Conservation (phyloP, 2,329 filamentous ascomycete species). For the Penicillium nordicum region DNA sequence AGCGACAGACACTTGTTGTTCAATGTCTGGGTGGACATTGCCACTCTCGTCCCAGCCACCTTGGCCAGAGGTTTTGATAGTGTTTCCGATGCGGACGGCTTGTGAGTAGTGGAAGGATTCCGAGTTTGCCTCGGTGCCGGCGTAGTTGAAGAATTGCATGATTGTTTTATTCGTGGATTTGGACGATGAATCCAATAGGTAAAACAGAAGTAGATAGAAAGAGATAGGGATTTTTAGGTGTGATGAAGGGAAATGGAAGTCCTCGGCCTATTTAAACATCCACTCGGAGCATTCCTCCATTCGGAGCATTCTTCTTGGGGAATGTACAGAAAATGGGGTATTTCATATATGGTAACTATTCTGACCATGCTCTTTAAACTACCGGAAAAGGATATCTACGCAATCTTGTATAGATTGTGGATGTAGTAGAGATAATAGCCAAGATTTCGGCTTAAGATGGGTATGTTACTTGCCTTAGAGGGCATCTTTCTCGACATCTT, state of each 20-base stretch:
- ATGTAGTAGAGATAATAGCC: not conserved
- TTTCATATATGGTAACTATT: too few species aligned
- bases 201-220: too few species aligned
- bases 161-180: not conserved
- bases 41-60: conserved; percentile 21
- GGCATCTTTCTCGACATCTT: not conserved
- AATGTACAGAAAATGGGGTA: too few species aligned
- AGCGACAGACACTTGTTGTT: conserved; percentile 15
- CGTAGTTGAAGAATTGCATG: conserved; percentile 10
- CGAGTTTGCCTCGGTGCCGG: conserved; percentile 10
- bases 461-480: not conserved
- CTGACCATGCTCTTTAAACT: too few species aligned
- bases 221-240: too few species aligned
- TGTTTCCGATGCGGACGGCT: conserved; percentile 20
- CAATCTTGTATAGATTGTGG: too few species aligned
- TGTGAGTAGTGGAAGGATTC: conserved; percentile 24
- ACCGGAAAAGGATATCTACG: too few species aligned
- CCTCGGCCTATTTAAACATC: too few species aligned
- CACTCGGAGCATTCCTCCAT: too few species aligned
- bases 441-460: not conserved
- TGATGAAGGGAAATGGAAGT: too few species aligned
- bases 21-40: conserved; percentile 5
- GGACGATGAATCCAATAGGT: not conserved
- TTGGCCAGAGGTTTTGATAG: conserved; percentile 25
- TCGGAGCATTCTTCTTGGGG: too few species aligned